phyloP scores from a whole-genome alignment of 305 asterid genomes.

The Coffea humblotiana region DNA sequence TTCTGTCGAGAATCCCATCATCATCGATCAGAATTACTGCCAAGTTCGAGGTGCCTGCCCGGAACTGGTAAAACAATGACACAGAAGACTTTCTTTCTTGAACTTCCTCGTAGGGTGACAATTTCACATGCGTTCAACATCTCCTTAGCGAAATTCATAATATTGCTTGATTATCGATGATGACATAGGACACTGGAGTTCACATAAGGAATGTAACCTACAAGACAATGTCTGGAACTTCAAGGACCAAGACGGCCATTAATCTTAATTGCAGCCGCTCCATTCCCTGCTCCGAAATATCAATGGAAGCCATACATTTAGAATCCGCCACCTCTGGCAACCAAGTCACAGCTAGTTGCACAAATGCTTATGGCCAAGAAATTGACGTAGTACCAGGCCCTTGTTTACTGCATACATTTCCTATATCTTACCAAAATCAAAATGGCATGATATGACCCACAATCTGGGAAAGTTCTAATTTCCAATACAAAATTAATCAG shows the following conservation, averaged over 20 bases:
- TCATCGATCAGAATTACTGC: constrained; percentile 69
- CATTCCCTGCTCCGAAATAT: constrained; percentile 43
- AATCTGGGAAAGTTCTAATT: neutral
- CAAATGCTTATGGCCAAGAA: constrained; percentile 34
- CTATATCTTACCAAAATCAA: neutral
- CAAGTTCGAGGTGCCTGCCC: constrained; percentile 34
- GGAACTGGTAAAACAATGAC: constrained; percentile 35
- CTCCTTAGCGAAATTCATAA: neutral
- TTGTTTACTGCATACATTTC: constrained; percentile 6
- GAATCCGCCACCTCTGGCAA: constrained; percentile 21
- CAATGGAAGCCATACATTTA: constrained; percentile 36
- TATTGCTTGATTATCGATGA: neutral
- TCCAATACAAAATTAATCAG: neutral
- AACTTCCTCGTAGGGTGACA: neutral
- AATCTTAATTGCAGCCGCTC: constrained; percentile 56
- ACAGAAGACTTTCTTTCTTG: neutral
- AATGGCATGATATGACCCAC: too few species aligned
- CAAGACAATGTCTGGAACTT: constrained; percentile 43
- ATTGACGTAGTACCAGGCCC: constrained; percentile 22
- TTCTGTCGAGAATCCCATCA: constrained; percentile 46
- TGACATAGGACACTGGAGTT: constrained; percentile 50
- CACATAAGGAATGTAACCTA: constrained; percentile 46
- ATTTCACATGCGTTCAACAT: neutral
- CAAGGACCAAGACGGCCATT: constrained; percentile 43
- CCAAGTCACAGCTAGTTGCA: constrained; percentile 45